Evolutionary conservation across 331 rosid species (phyloP).

Genomic region (Erythrophleum ivorense): DNA sequence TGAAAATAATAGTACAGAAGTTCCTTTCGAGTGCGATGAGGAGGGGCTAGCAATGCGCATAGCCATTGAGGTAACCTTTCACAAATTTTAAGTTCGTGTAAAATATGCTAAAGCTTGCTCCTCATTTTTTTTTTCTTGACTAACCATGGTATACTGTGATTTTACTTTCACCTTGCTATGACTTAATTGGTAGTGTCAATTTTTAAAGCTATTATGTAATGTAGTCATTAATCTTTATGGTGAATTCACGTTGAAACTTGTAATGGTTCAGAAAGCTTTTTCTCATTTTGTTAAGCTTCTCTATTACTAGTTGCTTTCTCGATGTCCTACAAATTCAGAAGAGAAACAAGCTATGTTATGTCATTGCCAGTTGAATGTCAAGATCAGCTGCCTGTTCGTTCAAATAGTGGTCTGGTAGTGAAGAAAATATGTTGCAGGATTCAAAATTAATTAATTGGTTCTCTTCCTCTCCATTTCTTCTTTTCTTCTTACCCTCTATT

Average conservation of each 20-base stretch:
- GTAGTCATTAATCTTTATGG: not conserved
- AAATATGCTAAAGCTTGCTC: constrained; percentile 28
- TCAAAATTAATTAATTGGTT: not conserved
- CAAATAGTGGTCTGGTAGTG: constrained; percentile 20
- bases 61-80: constrained; percentile 73
- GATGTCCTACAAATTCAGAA: not conserved
- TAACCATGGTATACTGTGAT: not conserved
- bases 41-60: constrained; percentile 89
- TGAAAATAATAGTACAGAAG: constrained; percentile 51
- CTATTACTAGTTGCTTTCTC: not conserved
- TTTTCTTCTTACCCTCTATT: constrained; percentile 28
- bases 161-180: constrained; percentile 21
- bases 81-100: constrained; percentile 6
- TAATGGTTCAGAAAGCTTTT: not conserved
- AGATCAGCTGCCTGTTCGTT: constrained; percentile 1
- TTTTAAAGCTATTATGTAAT: not conserved
- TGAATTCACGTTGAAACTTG: not conserved
- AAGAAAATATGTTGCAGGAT: constrained; percentile 1
- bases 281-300: not conserved
- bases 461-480: not conserved
- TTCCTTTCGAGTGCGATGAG: constrained; percentile 78
- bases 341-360: not conserved
- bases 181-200: not conserved
- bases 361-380: not conserved
- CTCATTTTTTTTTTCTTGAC: not conserved